Evolutionary conservation across 495 filamentous ascomycete genomes (phyloP).

Genomic region (Aspergillus biplanus): DNA sequence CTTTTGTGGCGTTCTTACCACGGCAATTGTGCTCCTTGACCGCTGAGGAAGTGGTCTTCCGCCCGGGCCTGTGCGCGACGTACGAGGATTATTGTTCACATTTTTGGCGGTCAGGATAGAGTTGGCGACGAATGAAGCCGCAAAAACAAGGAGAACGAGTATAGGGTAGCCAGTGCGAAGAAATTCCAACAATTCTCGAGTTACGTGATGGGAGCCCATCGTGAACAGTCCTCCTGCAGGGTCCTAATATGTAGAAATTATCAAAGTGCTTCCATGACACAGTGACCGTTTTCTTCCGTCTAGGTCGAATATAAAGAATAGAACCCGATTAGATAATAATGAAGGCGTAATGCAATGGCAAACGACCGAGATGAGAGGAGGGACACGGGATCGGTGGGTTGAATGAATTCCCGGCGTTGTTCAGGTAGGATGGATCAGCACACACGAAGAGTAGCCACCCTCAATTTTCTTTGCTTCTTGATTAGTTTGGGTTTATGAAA

Average conservation of each 20-base stretch:
- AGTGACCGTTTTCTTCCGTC: conserved; percentile 20
- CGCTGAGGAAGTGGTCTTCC: conserved; percentile 77
- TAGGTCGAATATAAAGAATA: conserved; percentile 10
- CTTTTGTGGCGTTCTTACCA: conserved; percentile 40
- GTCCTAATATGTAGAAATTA: conserved; percentile 26
- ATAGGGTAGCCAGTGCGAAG: conserved; percentile 68
- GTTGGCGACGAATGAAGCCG: conserved; percentile 63
- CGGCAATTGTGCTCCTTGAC: conserved; percentile 42
- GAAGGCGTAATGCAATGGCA: conserved; percentile 7
- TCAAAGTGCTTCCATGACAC: conserved; percentile 50
- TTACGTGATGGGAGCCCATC: conserved; percentile 43
- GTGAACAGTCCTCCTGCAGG: conserved; percentile 29
- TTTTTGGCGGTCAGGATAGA: conserved; percentile 60
- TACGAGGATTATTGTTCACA: conserved; percentile 38
- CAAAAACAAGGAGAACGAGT: conserved; percentile 68
- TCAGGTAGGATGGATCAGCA: conserved; percentile 22
- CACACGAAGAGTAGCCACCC: conserved; percentile 20
- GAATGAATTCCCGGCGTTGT: conserved; percentile 16
- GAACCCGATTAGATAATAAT: neutral
- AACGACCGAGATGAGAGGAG: conserved; percentile 18
- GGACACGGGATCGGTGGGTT: conserved; percentile 11
- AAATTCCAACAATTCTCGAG: conserved; percentile 49
- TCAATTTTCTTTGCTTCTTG: conserved; percentile 10
- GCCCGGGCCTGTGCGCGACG: conserved; percentile 63
- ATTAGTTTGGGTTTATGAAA: conserved; percentile 5